Conservation (phyloP, 306 rosid genomes). For the Biancaea sappan region DNA sequence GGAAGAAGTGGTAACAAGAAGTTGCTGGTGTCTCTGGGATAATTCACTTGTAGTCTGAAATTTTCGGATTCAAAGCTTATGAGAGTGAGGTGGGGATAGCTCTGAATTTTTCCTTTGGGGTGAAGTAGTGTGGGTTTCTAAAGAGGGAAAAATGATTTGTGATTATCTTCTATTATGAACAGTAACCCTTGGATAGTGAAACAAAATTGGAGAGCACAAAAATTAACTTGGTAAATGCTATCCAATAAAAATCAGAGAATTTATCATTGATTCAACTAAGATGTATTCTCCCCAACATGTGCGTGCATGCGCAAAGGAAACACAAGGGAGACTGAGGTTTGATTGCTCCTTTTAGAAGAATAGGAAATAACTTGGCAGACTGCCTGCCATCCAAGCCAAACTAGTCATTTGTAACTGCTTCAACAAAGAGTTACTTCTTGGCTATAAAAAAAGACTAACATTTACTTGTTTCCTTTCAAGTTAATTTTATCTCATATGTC, state of each 20-base stretch:
- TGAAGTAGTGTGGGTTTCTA: background rate
- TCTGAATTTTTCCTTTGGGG: background rate
- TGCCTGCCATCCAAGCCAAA: background rate
- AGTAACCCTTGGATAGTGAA: background rate
- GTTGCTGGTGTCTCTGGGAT: background rate
- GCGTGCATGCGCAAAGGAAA: too few relatives aligned
- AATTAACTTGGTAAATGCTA: background rate
- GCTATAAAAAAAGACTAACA: background rate
- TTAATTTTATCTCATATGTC: background rate
- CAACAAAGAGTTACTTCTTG: background rate
- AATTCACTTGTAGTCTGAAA: background rate
- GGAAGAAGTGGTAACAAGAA: constrained; percentile 4
- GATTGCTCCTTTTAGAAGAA: background rate
- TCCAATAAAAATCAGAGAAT: background rate
- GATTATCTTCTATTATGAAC: background rate
- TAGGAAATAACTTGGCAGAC: background rate
- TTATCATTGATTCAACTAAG: background rate
- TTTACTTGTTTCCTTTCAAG: background rate
- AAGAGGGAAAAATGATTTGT: background rate
- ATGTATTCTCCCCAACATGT: too few relatives aligned
- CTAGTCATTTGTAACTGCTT: background rate
- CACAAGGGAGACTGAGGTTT: background rate
- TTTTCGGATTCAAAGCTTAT: background rate
- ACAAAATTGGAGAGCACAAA: background rate
- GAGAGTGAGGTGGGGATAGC: constrained; percentile 2